Evolutionary conservation across 1,139 yeast species (phyloP).

Genomic region (Sugiyamaella castrensis): DNA sequence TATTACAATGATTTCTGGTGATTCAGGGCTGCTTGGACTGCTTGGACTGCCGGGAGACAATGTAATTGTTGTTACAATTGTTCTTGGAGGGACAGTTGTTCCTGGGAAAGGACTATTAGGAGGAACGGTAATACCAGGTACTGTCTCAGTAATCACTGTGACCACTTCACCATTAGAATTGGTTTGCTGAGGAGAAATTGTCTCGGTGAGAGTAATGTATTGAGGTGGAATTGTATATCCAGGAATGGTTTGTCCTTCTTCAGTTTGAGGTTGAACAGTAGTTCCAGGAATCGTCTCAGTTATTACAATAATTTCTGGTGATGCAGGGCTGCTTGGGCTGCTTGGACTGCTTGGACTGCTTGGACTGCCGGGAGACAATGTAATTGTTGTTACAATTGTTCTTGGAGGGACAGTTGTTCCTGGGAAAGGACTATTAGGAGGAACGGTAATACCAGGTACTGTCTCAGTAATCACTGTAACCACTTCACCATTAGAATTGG

Average conservation of each 20-base stretch:
- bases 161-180: conserved; percentile 1
- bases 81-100: conserved; percentile 17
- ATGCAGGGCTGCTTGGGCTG: neutral
- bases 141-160: conserved; percentile 15
- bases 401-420: conserved; percentile 18
- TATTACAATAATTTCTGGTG: conserved; percentile 12
- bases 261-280: conserved; percentile 18
- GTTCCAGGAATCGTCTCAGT: conserved; percentile 15
- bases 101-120: conserved; percentile 19
- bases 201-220: conserved; percentile 8
- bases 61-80: conserved; percentile 11
- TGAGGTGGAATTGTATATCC: conserved; percentile 19
- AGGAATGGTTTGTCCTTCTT: conserved; percentile 20
- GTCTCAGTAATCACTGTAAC: conserved; percentile 14
- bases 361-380: conserved; percentile 4
- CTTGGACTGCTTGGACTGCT: neutral
- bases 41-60: neutral
- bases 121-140: conserved; percentile 22
- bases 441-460: conserved; percentile 19
- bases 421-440: conserved; percentile 15
- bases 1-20: conserved; percentile 10
- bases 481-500: conserved; percentile 3
- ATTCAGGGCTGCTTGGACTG: neutral
- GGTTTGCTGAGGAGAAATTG: conserved; percentile 4
- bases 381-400: conserved; percentile 12